Conservation (phyloP, 2,329 filamentous ascomycete genomes). For the Hypoxylon sp. region DNA sequence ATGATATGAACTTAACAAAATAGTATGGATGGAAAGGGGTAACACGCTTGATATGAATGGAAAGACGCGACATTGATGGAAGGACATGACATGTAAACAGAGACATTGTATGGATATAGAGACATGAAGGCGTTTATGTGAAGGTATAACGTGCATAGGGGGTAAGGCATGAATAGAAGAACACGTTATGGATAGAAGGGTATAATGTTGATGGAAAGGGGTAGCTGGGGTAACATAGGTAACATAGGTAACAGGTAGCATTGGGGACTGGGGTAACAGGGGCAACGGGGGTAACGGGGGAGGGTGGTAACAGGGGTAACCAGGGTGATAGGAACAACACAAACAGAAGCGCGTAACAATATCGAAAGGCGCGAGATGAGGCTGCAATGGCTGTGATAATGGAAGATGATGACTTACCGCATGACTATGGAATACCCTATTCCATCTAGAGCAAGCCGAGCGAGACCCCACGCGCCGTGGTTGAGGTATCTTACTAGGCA, state of each 20-base stretch:
- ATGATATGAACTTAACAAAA: background rate
- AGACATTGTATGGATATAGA: background rate
- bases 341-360: background rate
- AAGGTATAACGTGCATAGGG: background rate
- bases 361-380: too few species aligned
- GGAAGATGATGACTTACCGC: conserved; percentile 20
- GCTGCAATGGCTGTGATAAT: background rate
- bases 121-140: background rate
- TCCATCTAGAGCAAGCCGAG: background rate
- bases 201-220: background rate
- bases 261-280: background rate
- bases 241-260: too few species aligned
- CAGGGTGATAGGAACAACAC: background rate
- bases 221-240: too few species aligned
- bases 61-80: background rate
- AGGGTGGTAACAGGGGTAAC: conserved; percentile 1
- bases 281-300: background rate
- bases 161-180: background rate
- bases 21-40: background rate
- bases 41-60: background rate
- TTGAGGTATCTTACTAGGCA: background rate
- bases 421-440: background rate
- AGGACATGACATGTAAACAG: background rate
- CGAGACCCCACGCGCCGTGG: conserved; percentile 8
- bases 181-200: background rate